These are phyloP conservation scores for Leccinum variicolor DNA, from an alignment of 768 basidiomycete species.

Conservation along the genomic window DNA sequence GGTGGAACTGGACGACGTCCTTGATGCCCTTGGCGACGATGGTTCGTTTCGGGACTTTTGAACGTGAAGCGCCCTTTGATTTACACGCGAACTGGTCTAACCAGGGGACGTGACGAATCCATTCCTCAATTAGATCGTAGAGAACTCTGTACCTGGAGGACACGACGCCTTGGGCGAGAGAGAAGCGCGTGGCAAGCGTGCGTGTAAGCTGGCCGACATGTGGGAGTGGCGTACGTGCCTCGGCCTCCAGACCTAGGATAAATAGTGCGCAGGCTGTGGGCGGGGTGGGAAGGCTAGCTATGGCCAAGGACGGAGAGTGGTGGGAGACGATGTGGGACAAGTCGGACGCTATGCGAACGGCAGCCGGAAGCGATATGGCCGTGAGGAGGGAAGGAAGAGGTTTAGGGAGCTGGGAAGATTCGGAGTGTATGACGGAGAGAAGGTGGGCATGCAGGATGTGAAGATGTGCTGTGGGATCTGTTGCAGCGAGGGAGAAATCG, in stretches of 20 bases:
- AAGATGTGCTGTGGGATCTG: conserved; percentile 61
- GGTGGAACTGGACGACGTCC: conserved; percentile 67
- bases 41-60: conserved; percentile 59
- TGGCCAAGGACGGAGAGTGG: conserved; percentile 37
- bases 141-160: conserved; percentile 68
- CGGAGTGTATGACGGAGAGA: conserved; percentile 34
- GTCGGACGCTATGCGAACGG: conserved; percentile 41
- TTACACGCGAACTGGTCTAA: conserved; percentile 49
- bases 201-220: conserved; percentile 56
- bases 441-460: conserved; percentile 54
- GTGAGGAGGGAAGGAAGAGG: conserved; percentile 38
- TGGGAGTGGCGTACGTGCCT: conserved; percentile 48
- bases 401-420: conserved; percentile 29
- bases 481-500: conserved; percentile 46
- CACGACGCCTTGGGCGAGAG: conserved; percentile 50
- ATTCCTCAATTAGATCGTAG: conserved; percentile 56
- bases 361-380: conserved; percentile 37
- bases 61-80: conserved; percentile 41
- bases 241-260: conserved; percentile 69
- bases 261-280: conserved; percentile 67
- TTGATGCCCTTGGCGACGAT: conserved; percentile 65
- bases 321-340: conserved; percentile 42
- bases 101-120: conserved; percentile 72
- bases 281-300: conserved; percentile 39
- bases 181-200: conserved; percentile 49